phyloP scores from a whole-genome alignment of 2,329 filamentous ascomycete genomes.

The Aspergillus nomiae region DNA sequence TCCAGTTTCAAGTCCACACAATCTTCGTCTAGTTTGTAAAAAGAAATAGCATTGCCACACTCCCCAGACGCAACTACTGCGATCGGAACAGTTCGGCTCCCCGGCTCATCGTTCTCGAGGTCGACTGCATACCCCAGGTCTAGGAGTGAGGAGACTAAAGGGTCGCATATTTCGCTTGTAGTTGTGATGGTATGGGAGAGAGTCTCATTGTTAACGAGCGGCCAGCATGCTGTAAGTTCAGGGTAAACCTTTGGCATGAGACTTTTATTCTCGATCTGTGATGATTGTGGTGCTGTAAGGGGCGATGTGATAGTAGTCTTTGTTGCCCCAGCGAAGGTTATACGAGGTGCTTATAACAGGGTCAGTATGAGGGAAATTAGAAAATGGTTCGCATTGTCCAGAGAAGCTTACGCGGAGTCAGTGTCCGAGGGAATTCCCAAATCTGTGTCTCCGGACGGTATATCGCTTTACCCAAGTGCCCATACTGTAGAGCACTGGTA shows the following conservation, averaged over 20 bases:
- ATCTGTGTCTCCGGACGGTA: slow-evolving; percentile 51
- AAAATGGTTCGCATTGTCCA: not conserved
- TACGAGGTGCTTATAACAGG: slow-evolving; percentile 20
- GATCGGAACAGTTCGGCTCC: slow-evolving; percentile 35
- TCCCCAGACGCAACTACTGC: slow-evolving; percentile 45
- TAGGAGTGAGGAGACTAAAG: slow-evolving; percentile 45
- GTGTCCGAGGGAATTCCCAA: slow-evolving; percentile 53
- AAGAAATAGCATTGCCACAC: slow-evolving; percentile 49
- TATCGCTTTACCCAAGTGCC: slow-evolving; percentile 56
- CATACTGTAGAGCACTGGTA: slow-evolving; percentile 56
- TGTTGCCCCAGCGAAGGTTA: slow-evolving; percentile 36
- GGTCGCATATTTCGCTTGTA: slow-evolving; percentile 35
- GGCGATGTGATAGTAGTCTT: slow-evolving; percentile 30
- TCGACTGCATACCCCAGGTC: slow-evolving; percentile 53
- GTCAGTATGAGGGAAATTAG: not conserved
- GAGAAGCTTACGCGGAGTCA: slow-evolving; percentile 28
- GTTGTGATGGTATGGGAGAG: slow-evolving; percentile 35
- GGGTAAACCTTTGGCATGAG: slow-evolving; percentile 34
- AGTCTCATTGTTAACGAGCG: slow-evolving; percentile 31
- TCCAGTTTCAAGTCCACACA: slow-evolving; percentile 23
- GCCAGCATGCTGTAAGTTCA: slow-evolving; percentile 38
- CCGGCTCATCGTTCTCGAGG: slow-evolving; percentile 29
- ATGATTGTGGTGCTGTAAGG: slow-evolving; percentile 13
- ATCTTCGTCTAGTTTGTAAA: slow-evolving; percentile 42
- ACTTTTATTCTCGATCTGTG: slow-evolving; percentile 22